Evolutionary conservation across 441 rosid genomes (phyloP), one percentile per base, ranked within the genome.

Genomic region (Metrosideros polymorpha): DNA sequence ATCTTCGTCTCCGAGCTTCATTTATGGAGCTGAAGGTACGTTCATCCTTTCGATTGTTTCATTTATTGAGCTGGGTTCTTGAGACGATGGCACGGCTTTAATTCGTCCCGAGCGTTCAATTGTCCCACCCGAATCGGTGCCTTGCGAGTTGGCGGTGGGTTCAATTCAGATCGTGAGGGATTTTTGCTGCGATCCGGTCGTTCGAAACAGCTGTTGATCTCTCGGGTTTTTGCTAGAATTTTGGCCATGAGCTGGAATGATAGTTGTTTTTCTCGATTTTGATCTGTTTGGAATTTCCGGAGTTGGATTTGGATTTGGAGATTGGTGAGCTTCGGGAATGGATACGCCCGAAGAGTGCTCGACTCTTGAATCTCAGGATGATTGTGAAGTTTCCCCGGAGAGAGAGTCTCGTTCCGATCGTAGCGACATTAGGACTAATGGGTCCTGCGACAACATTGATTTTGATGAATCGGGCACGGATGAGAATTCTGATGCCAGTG

Each of bases 201-300:
- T 82, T 86, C 61, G 13, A 30, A 42, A 52, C 45, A 52, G 52
- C 63, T 35, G 85, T 57, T 47, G 79, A 75, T 63, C 83, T 87
- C 89, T 86, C 82, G 90, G 82, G 89, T 85, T 89, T 85, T 84
- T 89, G 85, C 77, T 89, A 88, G 88, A 87, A 32, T 83, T 83
- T 89, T 87, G 89, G 53, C 86, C 83, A 25, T 89, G 87, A 86
- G 87, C 92, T 90, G 95, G 95, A 92, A 95, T 94, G 95, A 88
- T 89, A 85, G 93, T 90, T 90, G 82, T 84, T 90, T 85, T 54
- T 93, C 92, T 91, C 90, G 92, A 90, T 92, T 91, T 90, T 91
- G 94, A 93, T 92, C 93, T 89, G 86, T 55, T 86, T 52, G 89
- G 77, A 86, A 52, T 35, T 52, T 85, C 59, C 82, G 52, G 82